Percentiles rank a stretch among this genome's conserved stretches.
These are phyloP conservation scores for Blumeria graminis DNA, from an alignment of 2,329 filamentous ascomycete genomes.

Conservation along the genomic window DNA sequence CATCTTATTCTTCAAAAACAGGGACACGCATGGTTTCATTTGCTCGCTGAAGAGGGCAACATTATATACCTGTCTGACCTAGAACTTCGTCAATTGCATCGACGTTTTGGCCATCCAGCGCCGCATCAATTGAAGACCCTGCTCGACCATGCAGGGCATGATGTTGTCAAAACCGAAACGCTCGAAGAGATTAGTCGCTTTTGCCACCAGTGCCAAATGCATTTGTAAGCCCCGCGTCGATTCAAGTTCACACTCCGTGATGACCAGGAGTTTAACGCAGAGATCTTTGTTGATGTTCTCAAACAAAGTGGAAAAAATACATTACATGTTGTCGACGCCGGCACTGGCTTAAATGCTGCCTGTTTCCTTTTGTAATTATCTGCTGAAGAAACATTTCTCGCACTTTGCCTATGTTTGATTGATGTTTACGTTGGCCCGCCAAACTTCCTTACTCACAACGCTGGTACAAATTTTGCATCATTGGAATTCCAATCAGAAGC, in stretches of 20 bases:
- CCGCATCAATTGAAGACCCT: background rate
- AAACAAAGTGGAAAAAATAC: too few species aligned
- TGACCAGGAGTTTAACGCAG: conserved; percentile 1
- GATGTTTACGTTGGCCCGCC: background rate
- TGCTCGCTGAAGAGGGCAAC: background rate
- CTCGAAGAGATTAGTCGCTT: background rate
- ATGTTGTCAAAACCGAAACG: background rate
- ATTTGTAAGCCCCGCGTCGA: background rate
- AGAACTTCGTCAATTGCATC: background rate
- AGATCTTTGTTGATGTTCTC: conserved; percentile 1
- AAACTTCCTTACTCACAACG: background rate
- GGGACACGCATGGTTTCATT: background rate
- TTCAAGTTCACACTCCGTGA: conserved; percentile 2
- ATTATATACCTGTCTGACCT: background rate
- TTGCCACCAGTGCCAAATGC: background rate
- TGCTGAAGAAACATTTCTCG: background rate
- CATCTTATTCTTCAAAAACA: background rate
- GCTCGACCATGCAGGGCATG: background rate
- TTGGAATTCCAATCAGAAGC: background rate
- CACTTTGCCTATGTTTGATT: background rate
- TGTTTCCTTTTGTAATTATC: background rate
- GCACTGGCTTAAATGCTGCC: background rate
- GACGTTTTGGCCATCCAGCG: background rate
- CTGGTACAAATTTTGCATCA: background rate
- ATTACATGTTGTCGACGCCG: background rate